Evolutionary conservation across 805 yeast species (phyloP), one percentile per base, ranked within the genome.

Genomic region (Ogataea nakhonphanomensis): DNA sequence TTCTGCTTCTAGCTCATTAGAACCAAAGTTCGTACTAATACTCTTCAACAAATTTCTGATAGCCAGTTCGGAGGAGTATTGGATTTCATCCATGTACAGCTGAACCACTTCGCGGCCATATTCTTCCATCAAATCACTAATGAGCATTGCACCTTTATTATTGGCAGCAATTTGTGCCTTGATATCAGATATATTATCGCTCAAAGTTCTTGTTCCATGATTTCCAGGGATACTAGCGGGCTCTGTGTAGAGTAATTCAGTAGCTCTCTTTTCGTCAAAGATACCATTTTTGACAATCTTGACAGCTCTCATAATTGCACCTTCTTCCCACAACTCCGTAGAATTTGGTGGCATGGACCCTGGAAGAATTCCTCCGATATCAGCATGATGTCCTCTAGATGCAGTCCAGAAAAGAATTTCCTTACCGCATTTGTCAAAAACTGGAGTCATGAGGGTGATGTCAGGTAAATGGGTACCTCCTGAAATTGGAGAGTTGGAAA

Each of bases 11-110:
- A 83, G 66, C 28, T 48, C 27, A 44, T 56, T 66, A 7, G 42
- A 30, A 5, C 20, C 29, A 50, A 69, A 70, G 51, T 73, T 74
- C 8, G 46, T 65, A 28, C 69, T 65, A 26, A 76, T 59, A 30
- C 59, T 61, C 39, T 67, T 65, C 34, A 80, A 62, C 63, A 76
- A 66, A 33, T 63, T 66, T 20, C 78, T 69, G 13, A 86, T 90
- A 2, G 90, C 76, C 4, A 61, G 51, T 34, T 84, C 84, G 1
- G 95, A 93, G 53, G 86, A 84, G 34, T 70, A 73, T 58, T 84
- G 90, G 45, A 87, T 84, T 1, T 87, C 95, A 14, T 65, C 63
- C 95, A 88, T 88, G 60, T 87, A 87, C 30, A 72, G 72, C 45
- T 74, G 70, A 6, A 87, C 81, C 0, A 74, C 75, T 2, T 67